Base-by-base conservation (phyloP, 306 rosid species). In the Canavalia ensiformis region DNA sequence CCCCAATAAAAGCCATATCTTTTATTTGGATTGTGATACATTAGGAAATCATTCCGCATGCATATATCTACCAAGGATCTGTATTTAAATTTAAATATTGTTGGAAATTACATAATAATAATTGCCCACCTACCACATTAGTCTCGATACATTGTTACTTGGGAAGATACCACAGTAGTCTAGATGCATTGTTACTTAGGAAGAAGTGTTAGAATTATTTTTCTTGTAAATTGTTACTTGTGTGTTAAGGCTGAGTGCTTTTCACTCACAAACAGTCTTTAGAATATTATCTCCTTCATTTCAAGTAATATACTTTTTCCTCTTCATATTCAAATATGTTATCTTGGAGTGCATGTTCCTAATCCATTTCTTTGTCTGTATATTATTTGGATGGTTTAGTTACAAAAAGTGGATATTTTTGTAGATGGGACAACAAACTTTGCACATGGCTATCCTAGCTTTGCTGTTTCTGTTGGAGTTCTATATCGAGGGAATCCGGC, bases 401-500 rank as follows among this genome's bases (percentile, higher is more conserved):
- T 57, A 55, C 88, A 88, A 76, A 85, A 65, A 33, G 68, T 65
- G 59, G 71, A 57, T 84, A 78, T 79, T 18, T 74, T 77, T 46
- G 73, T 72, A 93, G 99, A 95, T 84, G 99, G 99, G 70, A 95
- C 99, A 11, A 95, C 99, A 84, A 95, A 95, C 87, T 95, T 93
- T 68, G 97, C 99, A 11, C 99, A 93, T 30, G 88, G 97, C 82
- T 95, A 95, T 85, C 98, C 98, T 41, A 84, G 90, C 88, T 95
- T 95, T 89, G 98, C 97, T 5, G 99, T 95, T 68, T 93, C 99
- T 72, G 90, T 95, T 51, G 99, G 98, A 72, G 97, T 95, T 84
- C 76, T 95, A 37, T 91, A 86, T 84, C 89, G 84, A 80, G 99
- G 99, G 85, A 93, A 87, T 77, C 99, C 99, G 80, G 93, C 90